Evolutionary conservation across 345 rosid species (phyloP).

Genomic region (Excoecaria cochinchinensis): DNA sequence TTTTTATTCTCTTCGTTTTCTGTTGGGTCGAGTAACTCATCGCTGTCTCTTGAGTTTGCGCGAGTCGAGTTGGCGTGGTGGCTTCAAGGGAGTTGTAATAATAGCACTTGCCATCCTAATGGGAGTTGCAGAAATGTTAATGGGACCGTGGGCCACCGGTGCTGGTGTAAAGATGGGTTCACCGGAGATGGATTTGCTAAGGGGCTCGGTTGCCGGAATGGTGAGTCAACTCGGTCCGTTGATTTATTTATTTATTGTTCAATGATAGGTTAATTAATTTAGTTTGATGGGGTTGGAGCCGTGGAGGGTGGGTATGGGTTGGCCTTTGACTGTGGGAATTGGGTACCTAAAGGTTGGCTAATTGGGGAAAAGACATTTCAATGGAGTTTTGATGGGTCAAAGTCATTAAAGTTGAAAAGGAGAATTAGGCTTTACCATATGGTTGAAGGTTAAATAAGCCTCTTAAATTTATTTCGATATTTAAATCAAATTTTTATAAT

Average conservation of each 20-base stretch:
- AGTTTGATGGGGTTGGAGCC: neutral
- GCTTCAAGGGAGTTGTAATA: slow-evolving; percentile 39
- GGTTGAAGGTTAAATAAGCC: too few relatives aligned
- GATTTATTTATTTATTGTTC: neutral
- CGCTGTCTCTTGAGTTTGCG: slow-evolving; percentile 47
- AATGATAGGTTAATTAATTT: neutral
- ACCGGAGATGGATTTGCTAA: slow-evolving; percentile 56
- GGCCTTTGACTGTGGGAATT: slow-evolving; percentile 9
- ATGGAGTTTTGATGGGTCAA: neutral
- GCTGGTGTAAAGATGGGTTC: slow-evolving; percentile 53
- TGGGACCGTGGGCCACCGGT: slow-evolving; percentile 39
- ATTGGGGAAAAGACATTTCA: neutral
- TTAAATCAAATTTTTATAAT: neutral
- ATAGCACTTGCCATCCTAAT: slow-evolving; percentile 24
- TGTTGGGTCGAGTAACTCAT: slow-evolving; percentile 23
- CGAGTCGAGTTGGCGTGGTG: slow-evolving; percentile 70
- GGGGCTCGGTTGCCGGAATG: slow-evolving; percentile 56
- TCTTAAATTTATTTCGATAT: neutral
- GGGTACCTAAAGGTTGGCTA: slow-evolving; percentile 3
- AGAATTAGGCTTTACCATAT: too few relatives aligned
- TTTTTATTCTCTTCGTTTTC: slow-evolving; percentile 57
- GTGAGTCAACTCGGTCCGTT: slow-evolving; percentile 47
- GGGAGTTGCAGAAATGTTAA: slow-evolving; percentile 20
- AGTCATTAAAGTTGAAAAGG: neutral
- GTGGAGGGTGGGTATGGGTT: neutral